Evolutionary conservation across 2,329 filamentous ascomycete species (phyloP), one percentile per base, ranked within the genome.

Genomic region (Colletotrichum costaricense): DNA sequence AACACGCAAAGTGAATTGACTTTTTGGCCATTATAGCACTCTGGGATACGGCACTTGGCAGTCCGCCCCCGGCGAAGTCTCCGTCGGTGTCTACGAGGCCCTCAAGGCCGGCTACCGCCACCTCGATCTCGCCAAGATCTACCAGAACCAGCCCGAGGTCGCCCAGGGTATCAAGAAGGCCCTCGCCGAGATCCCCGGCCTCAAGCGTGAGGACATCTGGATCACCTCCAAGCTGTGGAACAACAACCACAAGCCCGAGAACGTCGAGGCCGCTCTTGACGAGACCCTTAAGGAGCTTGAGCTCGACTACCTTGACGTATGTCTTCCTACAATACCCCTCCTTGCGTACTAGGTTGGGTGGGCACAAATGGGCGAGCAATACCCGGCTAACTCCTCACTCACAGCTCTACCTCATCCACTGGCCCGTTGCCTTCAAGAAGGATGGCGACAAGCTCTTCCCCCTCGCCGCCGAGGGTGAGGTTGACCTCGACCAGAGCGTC

Each of bases 191-290:
- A 82, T 89, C 72, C 84, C 86, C 14, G 88, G 87, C 55, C 83
- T 91, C 26, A 85, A 87, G 78, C 86, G 88, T 16, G 83, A 87
- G 76, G 93, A 90, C 76, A 87, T 91, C 79, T 91, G 89, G 83
- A 84, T 91, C 77, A 94, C 92, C 68, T 92, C 91, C 76, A 94
- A 94, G 86, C 87, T 94, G 35, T 87, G 85, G 86, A 87, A 87
- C 77, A 92, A 92, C 84, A 90, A 91, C 84, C 89, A 91, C 78
- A 89, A 88, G 81, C 90, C 92, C 77, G 87, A 89, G 77, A 83
- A 88, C 64, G 90, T 91, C 57, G 85, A 87, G 75, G 84, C 86
- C 67, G 90, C 89, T 5, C 84, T 91, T 12, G 84, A 89, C 74
- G 86, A 88, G 60, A 89, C 88, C 3, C 83, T 92, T 58, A 84